A percentile compares a stretch with the other conserved stretches of the same genome.
These are phyloP conservation scores for Crotalaria pallida DNA, from an alignment of 306 rosid species.

Conservation along the genomic window DNA sequence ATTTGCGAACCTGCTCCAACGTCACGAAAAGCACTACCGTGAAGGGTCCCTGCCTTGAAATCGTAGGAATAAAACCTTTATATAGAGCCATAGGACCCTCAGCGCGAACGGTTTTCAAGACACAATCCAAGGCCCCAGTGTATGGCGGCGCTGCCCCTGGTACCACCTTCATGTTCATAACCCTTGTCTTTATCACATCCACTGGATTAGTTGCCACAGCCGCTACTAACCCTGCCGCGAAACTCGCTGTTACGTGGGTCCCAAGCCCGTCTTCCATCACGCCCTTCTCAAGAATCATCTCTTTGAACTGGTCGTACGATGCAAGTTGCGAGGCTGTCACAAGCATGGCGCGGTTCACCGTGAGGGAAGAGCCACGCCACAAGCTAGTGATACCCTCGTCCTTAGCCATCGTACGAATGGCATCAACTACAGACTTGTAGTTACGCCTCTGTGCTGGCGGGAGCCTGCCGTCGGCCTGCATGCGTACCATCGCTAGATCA, in stretches of 20 bases:
- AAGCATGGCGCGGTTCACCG: slow-evolving; percentile 70
- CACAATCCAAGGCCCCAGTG: slow-evolving; percentile 58
- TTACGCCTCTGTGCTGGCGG: slow-evolving; percentile 44
- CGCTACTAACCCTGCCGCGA: slow-evolving; percentile 63
- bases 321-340: slow-evolving; percentile 77
- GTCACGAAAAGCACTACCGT: slow-evolving; percentile 68
- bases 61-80: slow-evolving; percentile 68
- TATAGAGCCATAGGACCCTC: slow-evolving; percentile 75
- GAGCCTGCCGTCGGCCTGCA: slow-evolving; percentile 79
- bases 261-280: slow-evolving; percentile 57
- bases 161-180: slow-evolving; percentile 81
- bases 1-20: slow-evolving; percentile 61
- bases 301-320: slow-evolving; percentile 61
- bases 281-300: slow-evolving; percentile 42
- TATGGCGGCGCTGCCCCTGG: slow-evolving; percentile 44
- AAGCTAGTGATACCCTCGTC: slow-evolving; percentile 52
- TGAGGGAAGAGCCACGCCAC: slow-evolving; percentile 68
- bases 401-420: slow-evolving; percentile 34
- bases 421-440: slow-evolving; percentile 58
- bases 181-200: slow-evolving; percentile 71
- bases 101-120: slow-evolving; percentile 46
- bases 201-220: slow-evolving; percentile 62
- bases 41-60: slow-evolving; percentile 70
- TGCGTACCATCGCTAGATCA: slow-evolving; percentile 72
- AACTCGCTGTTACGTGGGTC: slow-evolving; percentile 66